These are phyloP conservation scores for Parascedosporium putredinis DNA, from an alignment of 2,329 filamentous ascomycete genomes.

Conservation along the genomic window DNA sequence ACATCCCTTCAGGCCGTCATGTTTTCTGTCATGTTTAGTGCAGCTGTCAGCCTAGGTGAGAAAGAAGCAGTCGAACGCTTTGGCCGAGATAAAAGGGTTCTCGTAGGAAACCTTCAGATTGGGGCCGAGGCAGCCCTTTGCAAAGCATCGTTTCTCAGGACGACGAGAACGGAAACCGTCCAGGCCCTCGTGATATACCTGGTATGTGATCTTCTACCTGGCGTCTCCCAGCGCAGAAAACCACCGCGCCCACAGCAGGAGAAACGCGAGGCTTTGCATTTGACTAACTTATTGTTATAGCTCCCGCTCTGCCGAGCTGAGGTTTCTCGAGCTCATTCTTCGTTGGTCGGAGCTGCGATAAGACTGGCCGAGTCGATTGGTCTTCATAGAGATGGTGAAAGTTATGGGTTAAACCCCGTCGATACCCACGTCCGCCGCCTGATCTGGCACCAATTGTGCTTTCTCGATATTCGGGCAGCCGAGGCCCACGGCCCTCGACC, in stretches of 20 bases:
- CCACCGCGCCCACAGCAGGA: too few relatives aligned
- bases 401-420: slow-evolving; percentile 54
- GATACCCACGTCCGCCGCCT: slow-evolving; percentile 63
- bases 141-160: slow-evolving; percentile 60
- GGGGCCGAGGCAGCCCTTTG: slow-evolving; percentile 58
- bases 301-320: slow-evolving; percentile 63
- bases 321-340: slow-evolving; percentile 63
- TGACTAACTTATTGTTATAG: slow-evolving; percentile 25
- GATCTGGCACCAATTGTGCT: slow-evolving; percentile 70
- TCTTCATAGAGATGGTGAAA: slow-evolving; percentile 58
- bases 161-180: slow-evolving; percentile 57
- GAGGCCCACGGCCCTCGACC: slow-evolving; percentile 65
- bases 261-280: neutral
- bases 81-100: slow-evolving; percentile 39
- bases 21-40: slow-evolving; percentile 60
- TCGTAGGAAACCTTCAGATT: slow-evolving; percentile 53
- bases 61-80: slow-evolving; percentile 39
- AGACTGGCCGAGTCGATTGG: slow-evolving; percentile 71
- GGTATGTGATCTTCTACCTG: slow-evolving; percentile 30
- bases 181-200: slow-evolving; percentile 71
- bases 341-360: slow-evolving; percentile 60
- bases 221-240: too few relatives aligned
- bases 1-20: slow-evolving; percentile 57
- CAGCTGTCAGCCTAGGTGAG: slow-evolving; percentile 55
- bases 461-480: slow-evolving; percentile 63